Conservation (phyloP, 768 basidiomycete species). For the Thelephora ganbajun region DNA sequence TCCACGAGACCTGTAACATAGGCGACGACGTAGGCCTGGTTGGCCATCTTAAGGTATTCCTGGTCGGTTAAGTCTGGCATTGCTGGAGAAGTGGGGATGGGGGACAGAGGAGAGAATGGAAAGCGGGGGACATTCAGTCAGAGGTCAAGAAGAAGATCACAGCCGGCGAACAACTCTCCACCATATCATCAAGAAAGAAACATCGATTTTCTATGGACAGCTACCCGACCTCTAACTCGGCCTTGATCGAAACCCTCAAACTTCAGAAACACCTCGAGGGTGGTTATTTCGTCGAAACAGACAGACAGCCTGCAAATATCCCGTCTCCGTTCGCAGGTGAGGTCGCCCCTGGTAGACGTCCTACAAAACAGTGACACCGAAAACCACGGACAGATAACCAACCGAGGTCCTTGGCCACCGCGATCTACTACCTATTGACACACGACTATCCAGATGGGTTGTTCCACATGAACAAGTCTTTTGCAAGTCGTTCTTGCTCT, state of each 20-base stretch:
- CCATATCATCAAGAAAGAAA: neutral
- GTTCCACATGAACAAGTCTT: constrained; percentile 35
- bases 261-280: constrained; percentile 18
- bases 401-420: constrained; percentile 23
- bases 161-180: neutral
- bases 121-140: neutral
- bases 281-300: constrained; percentile 24
- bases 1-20: neutral
- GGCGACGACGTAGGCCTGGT: neutral
- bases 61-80: neutral
- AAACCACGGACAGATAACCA: constrained; percentile 12
- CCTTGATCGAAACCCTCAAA: constrained; percentile 14
- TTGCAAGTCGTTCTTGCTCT: constrained; percentile 16
- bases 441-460: constrained; percentile 24
- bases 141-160: neutral
- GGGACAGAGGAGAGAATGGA: neutral
- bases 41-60: neutral
- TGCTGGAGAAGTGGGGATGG: neutral
- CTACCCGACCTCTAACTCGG: constrained; percentile 16
- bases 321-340: constrained; percentile 22
- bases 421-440: constrained; percentile 36
- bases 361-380: neutral
- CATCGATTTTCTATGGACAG: neutral
- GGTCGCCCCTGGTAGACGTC: too few species aligned
- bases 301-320: constrained; percentile 14